phyloP scores from a whole-genome alignment of 495 filamentous ascomycete species.

The Penicillium atrosanguineum region DNA sequence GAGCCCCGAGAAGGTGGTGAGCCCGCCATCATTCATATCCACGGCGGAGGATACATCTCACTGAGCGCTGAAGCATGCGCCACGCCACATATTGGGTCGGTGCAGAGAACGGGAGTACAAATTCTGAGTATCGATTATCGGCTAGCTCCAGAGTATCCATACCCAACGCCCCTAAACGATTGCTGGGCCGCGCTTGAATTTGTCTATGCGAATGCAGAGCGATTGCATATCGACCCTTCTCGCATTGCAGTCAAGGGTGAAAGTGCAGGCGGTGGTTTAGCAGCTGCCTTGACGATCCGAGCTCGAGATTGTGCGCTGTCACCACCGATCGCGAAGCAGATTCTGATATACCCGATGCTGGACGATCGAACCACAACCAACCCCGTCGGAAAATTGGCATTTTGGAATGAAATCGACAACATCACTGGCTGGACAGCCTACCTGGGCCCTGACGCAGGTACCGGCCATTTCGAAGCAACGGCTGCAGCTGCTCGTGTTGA shows the following conservation, averaged over 20 bases:
- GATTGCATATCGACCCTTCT: constrained; percentile 47
- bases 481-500: constrained; percentile 24
- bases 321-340: constrained; percentile 44
- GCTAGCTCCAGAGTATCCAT: constrained; percentile 33
- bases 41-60: constrained; percentile 14
- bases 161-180: constrained; percentile 32
- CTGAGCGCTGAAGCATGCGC: constrained; percentile 7
- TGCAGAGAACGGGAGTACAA: constrained; percentile 16
- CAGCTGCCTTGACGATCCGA: constrained; percentile 37
- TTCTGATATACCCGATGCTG: constrained; percentile 50
- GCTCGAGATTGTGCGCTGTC: constrained; percentile 37
- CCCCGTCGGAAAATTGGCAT: constrained; percentile 9
- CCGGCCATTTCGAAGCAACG: constrained; percentile 16
- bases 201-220: constrained; percentile 32
- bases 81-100: background rate
- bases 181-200: constrained; percentile 44
- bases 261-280: constrained; percentile 58
- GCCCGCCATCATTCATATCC: constrained; percentile 13
- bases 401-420: constrained; percentile 24
- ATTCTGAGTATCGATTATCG: constrained; percentile 31
- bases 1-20: background rate
- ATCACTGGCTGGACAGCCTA: constrained; percentile 28
- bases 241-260: constrained; percentile 29
- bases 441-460: constrained; percentile 20
- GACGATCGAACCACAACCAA: constrained; percentile 33